These are phyloP conservation scores for Ceratobasidium sp. DNA, from an alignment of 1,284 basidiomycete genomes.

Conservation along the genomic window DNA sequence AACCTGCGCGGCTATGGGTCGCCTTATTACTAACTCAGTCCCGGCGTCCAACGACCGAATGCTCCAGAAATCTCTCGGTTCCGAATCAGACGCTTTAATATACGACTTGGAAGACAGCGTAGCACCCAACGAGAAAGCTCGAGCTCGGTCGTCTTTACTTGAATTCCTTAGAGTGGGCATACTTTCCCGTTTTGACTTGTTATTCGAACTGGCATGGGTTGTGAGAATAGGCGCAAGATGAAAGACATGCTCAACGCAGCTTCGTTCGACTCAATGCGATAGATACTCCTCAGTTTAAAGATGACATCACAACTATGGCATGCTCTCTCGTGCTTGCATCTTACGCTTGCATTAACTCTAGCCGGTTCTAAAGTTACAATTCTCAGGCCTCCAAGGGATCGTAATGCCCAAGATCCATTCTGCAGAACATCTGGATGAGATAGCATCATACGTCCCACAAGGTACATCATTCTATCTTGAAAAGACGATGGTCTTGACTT, in stretches of 20 bases:
- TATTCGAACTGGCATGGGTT: not conserved
- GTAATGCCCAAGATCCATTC: conserved; percentile 86
- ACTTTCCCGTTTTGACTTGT: not conserved
- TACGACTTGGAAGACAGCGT: conserved; percentile 91
- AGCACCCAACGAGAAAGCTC: conserved; percentile 73
- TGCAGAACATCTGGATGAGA: conserved; percentile 71
- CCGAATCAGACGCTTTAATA: conserved; percentile 78
- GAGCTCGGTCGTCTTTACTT: conserved; percentile 70
- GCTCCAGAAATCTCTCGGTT: conserved; percentile 79
- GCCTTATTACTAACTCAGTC: conserved; percentile 60
- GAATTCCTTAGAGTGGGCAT: conserved; percentile 68
- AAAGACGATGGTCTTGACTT: conserved; percentile 50
- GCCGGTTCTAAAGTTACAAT: conserved; percentile 59
- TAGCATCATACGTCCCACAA: conserved; percentile 65
- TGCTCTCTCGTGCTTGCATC: conserved; percentile 49
- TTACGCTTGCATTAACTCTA: conserved; percentile 39
- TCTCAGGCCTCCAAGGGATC: conserved; percentile 67
- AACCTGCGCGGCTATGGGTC: not conserved
- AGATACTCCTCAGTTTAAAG: conserved; percentile 76
- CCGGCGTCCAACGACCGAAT: conserved; percentile 83
- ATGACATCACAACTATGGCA: conserved; percentile 79
- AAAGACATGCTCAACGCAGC: conserved; percentile 64
- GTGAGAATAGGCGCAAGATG: conserved; percentile 29
- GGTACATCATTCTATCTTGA: conserved; percentile 51
- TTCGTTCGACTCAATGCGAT: conserved; percentile 83